These are phyloP conservation scores for Fusarium incarnatum DNA, from an alignment of 2,329 filamentous ascomycete genomes.

Conservation along the genomic window DNA sequence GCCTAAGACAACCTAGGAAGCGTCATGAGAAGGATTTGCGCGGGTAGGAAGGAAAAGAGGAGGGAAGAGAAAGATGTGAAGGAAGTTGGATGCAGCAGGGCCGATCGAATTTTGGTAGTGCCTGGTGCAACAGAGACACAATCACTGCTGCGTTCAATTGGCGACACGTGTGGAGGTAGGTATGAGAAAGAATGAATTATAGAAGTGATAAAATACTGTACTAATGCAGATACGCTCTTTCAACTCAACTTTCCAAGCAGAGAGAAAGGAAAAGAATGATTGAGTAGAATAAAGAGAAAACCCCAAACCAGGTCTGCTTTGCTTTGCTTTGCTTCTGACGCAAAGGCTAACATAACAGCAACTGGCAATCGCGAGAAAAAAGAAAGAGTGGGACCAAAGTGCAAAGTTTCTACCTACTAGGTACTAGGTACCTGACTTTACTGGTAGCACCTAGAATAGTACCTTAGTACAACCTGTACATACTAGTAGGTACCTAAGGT, in stretches of 20 bases:
- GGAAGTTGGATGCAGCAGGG: constrained; percentile 24
- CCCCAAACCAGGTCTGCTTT: constrained; percentile 13
- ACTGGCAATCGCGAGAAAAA: constrained; percentile 28
- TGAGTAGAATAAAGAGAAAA: constrained; percentile 19
- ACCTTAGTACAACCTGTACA: too few relatives aligned
- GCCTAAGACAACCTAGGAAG: constrained; percentile 38
- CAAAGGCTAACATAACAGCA: constrained; percentile 36
- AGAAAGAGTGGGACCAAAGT: constrained; percentile 38
- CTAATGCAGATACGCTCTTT: neutral
- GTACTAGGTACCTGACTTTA: too few relatives aligned
- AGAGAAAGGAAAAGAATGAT: constrained; percentile 14
- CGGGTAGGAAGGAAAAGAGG: constrained; percentile 9
- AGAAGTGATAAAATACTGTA: neutral
- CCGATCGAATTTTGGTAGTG: constrained; percentile 23
- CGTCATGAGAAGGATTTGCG: constrained; percentile 42
- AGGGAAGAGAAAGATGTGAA: constrained; percentile 4
- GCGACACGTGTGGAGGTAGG: constrained; percentile 5
- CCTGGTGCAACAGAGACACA: constrained; percentile 23
- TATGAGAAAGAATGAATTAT: neutral
- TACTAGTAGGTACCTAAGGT: neutral
- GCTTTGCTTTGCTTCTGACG: constrained; percentile 36
- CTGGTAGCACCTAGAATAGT: too few relatives aligned
- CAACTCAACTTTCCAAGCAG: constrained; percentile 2
- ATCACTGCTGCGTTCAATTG: constrained; percentile 23
- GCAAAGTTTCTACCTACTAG: neutral